A percentile compares a stretch with the other conserved stretches of the same genome.
phyloP scores from a whole-genome alignment of 192 early-diverging fungal genomes.

The Allomyces macrogynus region DNA sequence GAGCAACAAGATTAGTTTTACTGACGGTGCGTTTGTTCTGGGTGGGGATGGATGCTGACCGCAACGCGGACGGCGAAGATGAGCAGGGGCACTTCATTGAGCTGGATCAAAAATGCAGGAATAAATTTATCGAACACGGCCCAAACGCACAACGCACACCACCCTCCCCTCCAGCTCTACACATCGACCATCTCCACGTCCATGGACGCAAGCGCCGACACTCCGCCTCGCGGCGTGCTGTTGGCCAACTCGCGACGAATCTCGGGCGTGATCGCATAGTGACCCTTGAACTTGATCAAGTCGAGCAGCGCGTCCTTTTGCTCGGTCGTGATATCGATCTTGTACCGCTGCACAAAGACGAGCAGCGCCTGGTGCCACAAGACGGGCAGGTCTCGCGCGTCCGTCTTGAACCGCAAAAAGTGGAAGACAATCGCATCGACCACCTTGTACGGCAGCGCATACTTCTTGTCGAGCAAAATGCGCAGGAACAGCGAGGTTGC shows the following conservation, averaged over 20 bases:
- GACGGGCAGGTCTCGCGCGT: conserved; percentile 68
- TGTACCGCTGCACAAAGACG: conserved; percentile 93
- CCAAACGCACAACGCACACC: not conserved
- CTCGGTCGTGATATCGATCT: conserved; percentile 80
- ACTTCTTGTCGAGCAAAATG: conserved; percentile 92
- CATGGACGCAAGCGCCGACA: not conserved
- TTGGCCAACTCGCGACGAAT: conserved; percentile 73
- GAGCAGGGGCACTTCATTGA: too few relatives aligned
- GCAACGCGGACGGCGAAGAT: too few relatives aligned
- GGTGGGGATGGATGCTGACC: too few relatives aligned
- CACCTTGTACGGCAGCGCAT: conserved; percentile 90
- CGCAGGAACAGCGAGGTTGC: conserved; percentile 88
- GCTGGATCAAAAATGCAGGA: too few relatives aligned
- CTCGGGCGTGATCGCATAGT: conserved; percentile 73
- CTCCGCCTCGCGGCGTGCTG: conserved; percentile 36
- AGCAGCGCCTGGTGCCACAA: conserved; percentile 94
- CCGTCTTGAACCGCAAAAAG: conserved; percentile 75
- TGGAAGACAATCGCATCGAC: conserved; percentile 88
- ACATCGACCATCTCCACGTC: conserved; percentile 1
- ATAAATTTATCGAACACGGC: too few relatives aligned
- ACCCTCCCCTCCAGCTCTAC: not conserved
- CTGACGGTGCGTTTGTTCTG: too few relatives aligned
- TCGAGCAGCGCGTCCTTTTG: conserved; percentile 81
- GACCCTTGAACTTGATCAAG: conserved; percentile 56
- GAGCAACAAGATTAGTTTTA: too few relatives aligned